A percentile compares a stretch with the other conserved stretches of the same genome.
phyloP scores from a whole-genome alignment of 2,329 filamentous ascomycete species.

The Claviceps purpurea region DNA sequence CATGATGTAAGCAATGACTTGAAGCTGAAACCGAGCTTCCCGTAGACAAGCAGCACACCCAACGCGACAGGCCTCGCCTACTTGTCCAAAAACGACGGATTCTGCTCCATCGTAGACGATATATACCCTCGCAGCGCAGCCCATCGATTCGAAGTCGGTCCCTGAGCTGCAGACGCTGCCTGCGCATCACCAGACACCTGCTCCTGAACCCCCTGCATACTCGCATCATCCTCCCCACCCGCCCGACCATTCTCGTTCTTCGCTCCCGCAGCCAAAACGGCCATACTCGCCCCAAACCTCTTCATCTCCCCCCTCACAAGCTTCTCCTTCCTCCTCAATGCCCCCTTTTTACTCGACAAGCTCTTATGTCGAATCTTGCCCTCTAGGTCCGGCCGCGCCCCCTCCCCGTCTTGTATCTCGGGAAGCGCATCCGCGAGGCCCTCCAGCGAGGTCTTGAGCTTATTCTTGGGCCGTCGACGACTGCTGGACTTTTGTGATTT shows the following conservation, averaged over 20 bases:
- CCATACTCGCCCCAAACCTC: constrained; percentile 73
- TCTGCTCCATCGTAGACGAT: constrained; percentile 77
- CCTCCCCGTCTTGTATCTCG: constrained; percentile 35
- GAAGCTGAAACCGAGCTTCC: no score
- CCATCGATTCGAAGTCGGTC: constrained; percentile 51
- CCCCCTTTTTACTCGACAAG: constrained; percentile 61
- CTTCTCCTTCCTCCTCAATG: constrained; percentile 70
- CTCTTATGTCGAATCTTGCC: constrained; percentile 62
- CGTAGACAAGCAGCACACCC: neutral
- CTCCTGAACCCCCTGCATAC: constrained; percentile 3
- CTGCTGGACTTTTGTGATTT: neutral
- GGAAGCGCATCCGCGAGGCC: constrained; percentile 72
- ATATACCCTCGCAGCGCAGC: constrained; percentile 75
- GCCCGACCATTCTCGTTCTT: neutral
- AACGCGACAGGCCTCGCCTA: neutral
- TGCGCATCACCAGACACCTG: neutral
- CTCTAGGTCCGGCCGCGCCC: constrained; percentile 28
- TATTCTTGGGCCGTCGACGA: constrained; percentile 53
- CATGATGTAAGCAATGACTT: neutral
- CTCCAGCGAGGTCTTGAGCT: constrained; percentile 62
- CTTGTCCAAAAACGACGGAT: constrained; percentile 50
- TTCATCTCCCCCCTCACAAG: constrained; percentile 70
- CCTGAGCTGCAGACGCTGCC: constrained; percentile 6
- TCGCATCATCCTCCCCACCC: constrained; percentile 8
- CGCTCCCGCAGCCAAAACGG: constrained; percentile 43